Percentiles rank a stretch among this genome's conserved stretches.
Conservation (phyloP, 192 early-diverging fungal genomes). For the Coemansia sp. region DNA sequence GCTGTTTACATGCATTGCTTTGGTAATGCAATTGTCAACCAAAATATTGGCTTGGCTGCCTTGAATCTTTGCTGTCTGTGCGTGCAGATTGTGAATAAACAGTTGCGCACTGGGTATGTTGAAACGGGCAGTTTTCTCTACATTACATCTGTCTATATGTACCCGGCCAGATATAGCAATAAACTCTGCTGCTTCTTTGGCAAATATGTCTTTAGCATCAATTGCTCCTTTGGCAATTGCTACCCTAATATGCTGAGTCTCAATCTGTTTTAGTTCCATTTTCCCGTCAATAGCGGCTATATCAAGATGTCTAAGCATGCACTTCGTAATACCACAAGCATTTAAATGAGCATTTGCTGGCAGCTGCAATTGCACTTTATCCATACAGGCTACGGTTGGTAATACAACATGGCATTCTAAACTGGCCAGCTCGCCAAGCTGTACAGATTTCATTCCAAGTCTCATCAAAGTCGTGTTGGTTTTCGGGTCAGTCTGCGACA, state of each 20-base stretch:
- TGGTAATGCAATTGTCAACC: not conserved
- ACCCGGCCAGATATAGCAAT: constrained; percentile 16
- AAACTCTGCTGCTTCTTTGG: constrained; percentile 13
- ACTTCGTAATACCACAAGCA: not conserved
- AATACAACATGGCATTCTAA: constrained; percentile 13
- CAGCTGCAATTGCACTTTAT: constrained; percentile 15
- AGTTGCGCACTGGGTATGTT: constrained; percentile 13
- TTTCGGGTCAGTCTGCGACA: constrained; percentile 1
- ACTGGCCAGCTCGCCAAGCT: not conserved
- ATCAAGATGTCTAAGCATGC: constrained; percentile 13
- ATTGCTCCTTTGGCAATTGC: constrained; percentile 27
- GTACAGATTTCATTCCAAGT: not conserved
- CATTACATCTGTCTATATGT: constrained; percentile 9
- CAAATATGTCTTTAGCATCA: constrained; percentile 1
- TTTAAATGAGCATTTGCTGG: constrained; percentile 20
- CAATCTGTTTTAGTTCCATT: constrained; percentile 1
- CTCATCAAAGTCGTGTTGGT: not conserved
- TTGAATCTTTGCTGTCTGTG: constrained; percentile 1
- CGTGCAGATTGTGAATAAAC: not conserved
- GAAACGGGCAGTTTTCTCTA: constrained; percentile 9
- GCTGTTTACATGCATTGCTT: not conserved
- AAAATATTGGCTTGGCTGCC: not conserved
- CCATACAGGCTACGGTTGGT: not conserved
- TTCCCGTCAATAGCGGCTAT: constrained; percentile 22
- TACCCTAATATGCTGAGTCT: constrained; percentile 13